These are phyloP conservation scores for Colletotrichum orbiculare DNA, from an alignment of 2,329 filamentous ascomycete species.

Conservation along the genomic window DNA sequence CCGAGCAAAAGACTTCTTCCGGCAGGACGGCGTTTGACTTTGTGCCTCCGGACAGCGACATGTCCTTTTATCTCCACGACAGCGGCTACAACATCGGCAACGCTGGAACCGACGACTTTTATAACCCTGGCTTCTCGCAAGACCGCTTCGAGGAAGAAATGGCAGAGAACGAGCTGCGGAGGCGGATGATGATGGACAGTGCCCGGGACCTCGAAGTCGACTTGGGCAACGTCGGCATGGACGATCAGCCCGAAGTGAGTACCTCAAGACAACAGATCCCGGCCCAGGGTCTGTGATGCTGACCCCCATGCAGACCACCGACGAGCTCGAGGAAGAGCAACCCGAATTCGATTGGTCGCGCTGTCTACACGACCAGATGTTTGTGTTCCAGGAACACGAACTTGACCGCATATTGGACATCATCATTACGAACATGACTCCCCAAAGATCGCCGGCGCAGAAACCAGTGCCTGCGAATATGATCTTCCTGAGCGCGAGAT, in stretches of 20 bases:
- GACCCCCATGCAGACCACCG: slow-evolving; percentile 46
- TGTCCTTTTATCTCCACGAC: slow-evolving; percentile 94
- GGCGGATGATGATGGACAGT: slow-evolving; percentile 99
- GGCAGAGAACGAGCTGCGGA: slow-evolving; percentile 94
- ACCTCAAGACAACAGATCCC: slow-evolving; percentile 22
- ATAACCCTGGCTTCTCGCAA: slow-evolving; percentile 90
- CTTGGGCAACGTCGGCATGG: slow-evolving; percentile 92
- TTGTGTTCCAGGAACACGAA: slow-evolving; percentile 97
- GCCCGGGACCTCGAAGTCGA: slow-evolving; percentile 97
- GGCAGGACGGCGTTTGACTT: slow-evolving; percentile 97
- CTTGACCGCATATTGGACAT: slow-evolving; percentile 93
- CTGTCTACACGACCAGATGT: slow-evolving; percentile 98
- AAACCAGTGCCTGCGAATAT: slow-evolving; percentile 98
- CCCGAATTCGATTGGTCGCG: slow-evolving; percentile 97
- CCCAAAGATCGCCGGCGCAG: slow-evolving; percentile 93
- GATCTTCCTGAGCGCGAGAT: slow-evolving; percentile 93
- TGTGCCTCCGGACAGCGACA: slow-evolving; percentile 93
- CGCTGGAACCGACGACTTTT: slow-evolving; percentile 89
- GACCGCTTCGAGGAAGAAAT: slow-evolving; percentile 97
- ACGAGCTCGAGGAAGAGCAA: slow-evolving; percentile 87
- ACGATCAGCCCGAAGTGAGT: slow-evolving; percentile 90
- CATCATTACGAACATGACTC: slow-evolving; percentile 97
- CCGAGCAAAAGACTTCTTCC: slow-evolving; percentile 93
- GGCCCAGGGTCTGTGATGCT: slow-evolving; percentile 40
- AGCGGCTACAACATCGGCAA: slow-evolving; percentile 92